Percentiles rank a stretch among this genome's conserved stretches.
These are phyloP conservation scores for Didymella pinodella DNA, from an alignment of 2,329 filamentous ascomycete species.

Conservation along the genomic window DNA sequence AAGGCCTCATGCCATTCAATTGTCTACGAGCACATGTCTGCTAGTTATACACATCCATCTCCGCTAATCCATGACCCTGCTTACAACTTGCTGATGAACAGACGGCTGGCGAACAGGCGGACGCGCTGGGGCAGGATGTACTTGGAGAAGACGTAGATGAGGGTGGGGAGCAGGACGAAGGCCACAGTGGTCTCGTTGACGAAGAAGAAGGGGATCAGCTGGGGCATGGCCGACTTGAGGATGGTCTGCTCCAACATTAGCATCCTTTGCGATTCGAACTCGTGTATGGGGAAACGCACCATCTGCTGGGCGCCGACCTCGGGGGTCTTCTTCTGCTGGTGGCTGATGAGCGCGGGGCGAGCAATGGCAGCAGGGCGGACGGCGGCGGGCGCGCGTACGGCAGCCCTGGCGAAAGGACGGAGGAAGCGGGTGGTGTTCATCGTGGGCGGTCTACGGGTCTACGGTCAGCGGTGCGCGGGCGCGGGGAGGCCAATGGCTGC, in stretches of 20 bases:
- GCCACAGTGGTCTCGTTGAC: constrained; percentile 55
- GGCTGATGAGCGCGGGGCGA: constrained; percentile 46
- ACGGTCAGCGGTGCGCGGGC: constrained; percentile 41
- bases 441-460: constrained; percentile 43
- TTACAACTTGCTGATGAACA: constrained; percentile 58
- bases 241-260: constrained; percentile 44
- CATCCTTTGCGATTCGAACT: background rate
- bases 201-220: constrained; percentile 57
- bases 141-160: constrained; percentile 56
- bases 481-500: constrained; percentile 38
- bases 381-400: constrained; percentile 50
- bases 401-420: constrained; percentile 52
- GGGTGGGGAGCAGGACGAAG: constrained; percentile 52
- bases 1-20: constrained; percentile 35
- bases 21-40: constrained; percentile 48
- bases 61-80: constrained; percentile 13
- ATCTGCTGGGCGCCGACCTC: constrained; percentile 46
- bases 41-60: constrained; percentile 45
- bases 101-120: constrained; percentile 52
- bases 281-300: constrained; percentile 27
- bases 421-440: constrained; percentile 55
- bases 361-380: constrained; percentile 47
- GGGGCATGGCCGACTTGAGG: constrained; percentile 55
- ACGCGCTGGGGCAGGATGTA: constrained; percentile 54
- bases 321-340: constrained; percentile 48